Evolutionary conservation across 768 basidiomycete species (phyloP), one percentile per base, ranked within the genome.

Genomic region (Omphalotus guepiniiformis): DNA sequence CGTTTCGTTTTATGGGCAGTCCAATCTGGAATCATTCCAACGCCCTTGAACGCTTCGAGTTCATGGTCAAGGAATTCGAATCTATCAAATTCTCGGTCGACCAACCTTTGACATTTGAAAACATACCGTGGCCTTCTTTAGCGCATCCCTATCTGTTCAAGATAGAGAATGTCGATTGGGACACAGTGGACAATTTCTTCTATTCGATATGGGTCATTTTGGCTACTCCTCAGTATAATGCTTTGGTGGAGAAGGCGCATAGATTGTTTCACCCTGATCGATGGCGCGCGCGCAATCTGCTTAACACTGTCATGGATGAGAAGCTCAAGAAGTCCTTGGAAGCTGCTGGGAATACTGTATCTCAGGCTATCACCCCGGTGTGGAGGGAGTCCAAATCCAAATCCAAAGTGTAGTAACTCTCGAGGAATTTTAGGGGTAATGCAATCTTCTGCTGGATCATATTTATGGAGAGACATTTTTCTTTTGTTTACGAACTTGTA

Each of bases 251-350:
- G 62, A 75, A 70, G 56, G 72, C 71, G 47, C 73, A 82, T 55
- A 66, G 72, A 22, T 57, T 77, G 51, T 82, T 80, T 56, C 82
- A 80, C 51, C 79, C 79, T 1, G 80, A 82, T 57, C 67, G 73
- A 44, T 83, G 78, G 81, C 64, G 73, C 28, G 68, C 77, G 11
- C 65, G 79, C 12, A 68, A 72, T 25, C 53, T 80, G 36, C 66
- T 80, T 56, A 51, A 60, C 22, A 71, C 68, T 27, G 69, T 76
- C 44, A 57, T 55, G 48, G 76, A 78, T 48, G 71, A 70, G 27
- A 61, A 67, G 39, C 58, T 67, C 53, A 67, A 68, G 45, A 64
- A 57, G 26, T 67, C 61, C 42, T 46, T 75, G 42, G 79, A 75
- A 58, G 70, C 75, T 21, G 78, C 78, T 18, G 73, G 70, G 29